Percentiles rank a stretch among this genome's conserved stretches.
These are phyloP conservation scores for Lactarius hatsudake DNA, from an alignment of 768 basidiomycete genomes.

Conservation along the genomic window DNA sequence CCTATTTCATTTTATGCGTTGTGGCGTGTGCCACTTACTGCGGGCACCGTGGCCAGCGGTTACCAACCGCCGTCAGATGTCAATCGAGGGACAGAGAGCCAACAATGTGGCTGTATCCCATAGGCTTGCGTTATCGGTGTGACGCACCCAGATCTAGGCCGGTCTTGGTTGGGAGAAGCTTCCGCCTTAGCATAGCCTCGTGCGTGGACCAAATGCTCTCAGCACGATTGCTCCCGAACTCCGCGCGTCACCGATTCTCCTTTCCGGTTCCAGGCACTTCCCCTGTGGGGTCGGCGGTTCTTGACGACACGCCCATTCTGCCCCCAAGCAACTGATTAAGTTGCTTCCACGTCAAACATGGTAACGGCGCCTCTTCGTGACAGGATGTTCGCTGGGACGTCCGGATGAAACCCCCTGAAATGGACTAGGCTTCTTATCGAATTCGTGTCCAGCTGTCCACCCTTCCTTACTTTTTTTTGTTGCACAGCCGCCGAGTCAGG, in stretches of 20 bases:
- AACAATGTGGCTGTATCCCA: constrained; percentile 20
- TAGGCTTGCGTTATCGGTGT: constrained; percentile 24
- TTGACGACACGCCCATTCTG: constrained; percentile 23
- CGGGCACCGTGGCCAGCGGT: constrained; percentile 13
- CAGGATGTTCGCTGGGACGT: constrained; percentile 12
- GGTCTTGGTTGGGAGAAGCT: constrained; percentile 24
- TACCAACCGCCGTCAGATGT: constrained; percentile 12
- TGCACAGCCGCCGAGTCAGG: constrained; percentile 22
- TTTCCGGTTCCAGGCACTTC: constrained; percentile 25
- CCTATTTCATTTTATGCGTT: constrained; percentile 15
- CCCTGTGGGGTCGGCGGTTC: constrained; percentile 28
- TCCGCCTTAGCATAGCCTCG: constrained; percentile 27
- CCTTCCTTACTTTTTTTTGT: constrained; percentile 12
- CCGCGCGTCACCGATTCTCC: constrained; percentile 25
- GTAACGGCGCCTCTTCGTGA: constrained; percentile 19
- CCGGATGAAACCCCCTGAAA: constrained; percentile 12
- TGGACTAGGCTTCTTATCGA: constrained; percentile 21
- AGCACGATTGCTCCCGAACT: constrained; percentile 24
- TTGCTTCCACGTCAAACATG: constrained; percentile 27
- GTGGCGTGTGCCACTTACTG: neutral
- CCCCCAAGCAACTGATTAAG: constrained; percentile 25
- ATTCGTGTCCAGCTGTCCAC: constrained; percentile 19
- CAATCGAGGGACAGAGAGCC: constrained; percentile 2
- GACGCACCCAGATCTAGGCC: constrained; percentile 26
- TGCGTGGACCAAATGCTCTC: constrained; percentile 17